A percentile compares a stretch with the other conserved stretches of the same genome.
Evolutionary conservation across 2,329 filamentous ascomycete species (phyloP).

Genomic region (Colletotrichum higginsianum): DNA sequence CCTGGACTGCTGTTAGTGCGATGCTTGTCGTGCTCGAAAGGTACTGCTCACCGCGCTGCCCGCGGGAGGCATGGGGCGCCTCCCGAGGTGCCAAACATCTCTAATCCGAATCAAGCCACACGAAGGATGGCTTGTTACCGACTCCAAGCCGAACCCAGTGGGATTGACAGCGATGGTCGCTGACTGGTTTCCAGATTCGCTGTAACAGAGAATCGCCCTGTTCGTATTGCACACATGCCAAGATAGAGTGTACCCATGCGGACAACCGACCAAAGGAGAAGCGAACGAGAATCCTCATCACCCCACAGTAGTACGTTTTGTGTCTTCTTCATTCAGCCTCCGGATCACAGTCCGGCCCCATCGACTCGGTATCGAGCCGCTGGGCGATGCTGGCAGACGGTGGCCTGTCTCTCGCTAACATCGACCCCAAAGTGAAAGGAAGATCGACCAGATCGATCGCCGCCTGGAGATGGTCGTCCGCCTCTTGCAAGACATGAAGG

Average conservation of each 20-base stretch:
- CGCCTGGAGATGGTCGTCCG: constrained; percentile 53
- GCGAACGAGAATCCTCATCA: constrained; percentile 54
- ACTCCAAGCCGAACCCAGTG: constrained; percentile 3
- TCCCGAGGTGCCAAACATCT: no score
- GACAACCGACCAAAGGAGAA: constrained; percentile 53
- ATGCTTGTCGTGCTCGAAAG: constrained; percentile 53
- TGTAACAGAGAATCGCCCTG: constrained; percentile 56
- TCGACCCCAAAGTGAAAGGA: constrained; percentile 50
- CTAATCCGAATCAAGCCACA: no score
- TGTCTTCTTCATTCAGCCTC: background rate
- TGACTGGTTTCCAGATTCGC: constrained; percentile 49
- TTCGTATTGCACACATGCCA: constrained; percentile 54
- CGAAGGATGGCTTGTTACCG: background rate
- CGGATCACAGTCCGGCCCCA: no score
- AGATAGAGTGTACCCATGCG: constrained; percentile 55
- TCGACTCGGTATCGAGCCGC: background rate
- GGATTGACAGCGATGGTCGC: background rate
- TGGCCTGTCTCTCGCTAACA: background rate
- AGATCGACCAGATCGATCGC: constrained; percentile 56
- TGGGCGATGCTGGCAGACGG: no score
- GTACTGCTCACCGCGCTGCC: constrained; percentile 35
- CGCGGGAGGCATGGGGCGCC: no score
- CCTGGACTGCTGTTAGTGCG: constrained; percentile 45
- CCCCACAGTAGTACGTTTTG: constrained; percentile 54
- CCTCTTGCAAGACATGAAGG: constrained; percentile 54